phyloP scores from a whole-genome alignment of 2,329 filamentous ascomycete genomes.

The Pyrenophora seminiperda region DNA sequence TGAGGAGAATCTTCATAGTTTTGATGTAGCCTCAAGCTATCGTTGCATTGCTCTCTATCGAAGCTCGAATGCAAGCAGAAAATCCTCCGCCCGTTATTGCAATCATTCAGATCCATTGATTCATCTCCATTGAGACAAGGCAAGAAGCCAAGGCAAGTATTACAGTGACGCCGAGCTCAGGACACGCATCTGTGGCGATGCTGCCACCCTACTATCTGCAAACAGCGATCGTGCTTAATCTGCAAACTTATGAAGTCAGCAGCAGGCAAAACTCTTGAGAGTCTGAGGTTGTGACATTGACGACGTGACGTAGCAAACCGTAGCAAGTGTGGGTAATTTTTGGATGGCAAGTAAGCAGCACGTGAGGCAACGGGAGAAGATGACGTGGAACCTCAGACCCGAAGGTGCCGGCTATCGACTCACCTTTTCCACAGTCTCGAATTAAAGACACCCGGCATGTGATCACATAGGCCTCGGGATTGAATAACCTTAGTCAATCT shows the following conservation, averaged over 20 bases:
- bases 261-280: slow-evolving; percentile 1
- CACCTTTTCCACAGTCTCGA: neutral
- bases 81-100: neutral
- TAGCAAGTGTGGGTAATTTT: slow-evolving; percentile 1
- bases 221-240: neutral
- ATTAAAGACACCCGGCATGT: neutral
- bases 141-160: neutral
- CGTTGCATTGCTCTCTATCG: neutral
- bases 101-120: slow-evolving; percentile 1
- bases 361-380: neutral
- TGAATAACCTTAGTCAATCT: neutral
- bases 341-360: neutral
- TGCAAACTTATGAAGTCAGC: neutral
- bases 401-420: neutral
- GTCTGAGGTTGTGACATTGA: neutral
- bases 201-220: neutral
- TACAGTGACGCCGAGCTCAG: neutral
- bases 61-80: neutral
- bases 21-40: slow-evolving; percentile 3
- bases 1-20: neutral
- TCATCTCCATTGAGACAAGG: slow-evolving; percentile 1
- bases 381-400: neutral
- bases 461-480: neutral
- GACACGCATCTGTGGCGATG: slow-evolving; percentile 1
- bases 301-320: neutral